Percentiles rank a stretch among this genome's conserved stretches.
phyloP scores from a whole-genome alignment of 176 grass and related monocot species.

The Avena sativa region DNA sequence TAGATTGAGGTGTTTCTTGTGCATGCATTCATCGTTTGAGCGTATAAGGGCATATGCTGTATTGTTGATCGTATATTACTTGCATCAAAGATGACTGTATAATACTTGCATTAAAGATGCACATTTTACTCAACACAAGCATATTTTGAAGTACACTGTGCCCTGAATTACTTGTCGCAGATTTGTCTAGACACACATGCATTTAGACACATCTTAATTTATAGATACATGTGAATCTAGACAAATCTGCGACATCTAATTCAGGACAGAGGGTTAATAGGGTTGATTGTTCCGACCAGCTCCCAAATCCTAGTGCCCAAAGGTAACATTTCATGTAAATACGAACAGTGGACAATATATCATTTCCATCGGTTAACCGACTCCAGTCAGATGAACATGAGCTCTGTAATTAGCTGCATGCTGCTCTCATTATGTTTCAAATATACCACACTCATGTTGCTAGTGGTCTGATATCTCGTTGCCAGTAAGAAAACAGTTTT shows the following conservation, averaged over 20 bases:
- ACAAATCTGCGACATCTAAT: too few species aligned
- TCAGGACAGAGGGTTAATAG: background rate
- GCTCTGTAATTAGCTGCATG: background rate
- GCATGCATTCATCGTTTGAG: conserved; percentile 1
- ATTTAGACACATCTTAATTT: too few species aligned
- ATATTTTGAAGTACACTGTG: background rate
- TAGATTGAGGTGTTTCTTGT: background rate
- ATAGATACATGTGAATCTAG: too few species aligned
- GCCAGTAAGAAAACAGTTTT: background rate
- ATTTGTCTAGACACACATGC: too few species aligned
- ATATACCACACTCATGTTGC: background rate
- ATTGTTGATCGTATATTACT: background rate
- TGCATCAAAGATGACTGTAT: conserved; percentile 7
- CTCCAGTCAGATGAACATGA: background rate
- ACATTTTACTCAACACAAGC: background rate
- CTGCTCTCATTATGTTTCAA: background rate
- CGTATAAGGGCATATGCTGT: background rate
- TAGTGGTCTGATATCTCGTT: conserved; percentile 20
- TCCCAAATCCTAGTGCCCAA: background rate
- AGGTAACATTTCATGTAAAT: conserved; percentile 10
- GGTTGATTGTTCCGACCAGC: background rate
- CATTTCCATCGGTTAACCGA: conserved; percentile 38
- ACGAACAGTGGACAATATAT: background rate
- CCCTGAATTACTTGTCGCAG: too few species aligned
- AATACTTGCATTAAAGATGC: conserved; percentile 22